Evolutionary conservation across 495 filamentous ascomycete species (phyloP).

Genomic region (Neurospora africana): DNA sequence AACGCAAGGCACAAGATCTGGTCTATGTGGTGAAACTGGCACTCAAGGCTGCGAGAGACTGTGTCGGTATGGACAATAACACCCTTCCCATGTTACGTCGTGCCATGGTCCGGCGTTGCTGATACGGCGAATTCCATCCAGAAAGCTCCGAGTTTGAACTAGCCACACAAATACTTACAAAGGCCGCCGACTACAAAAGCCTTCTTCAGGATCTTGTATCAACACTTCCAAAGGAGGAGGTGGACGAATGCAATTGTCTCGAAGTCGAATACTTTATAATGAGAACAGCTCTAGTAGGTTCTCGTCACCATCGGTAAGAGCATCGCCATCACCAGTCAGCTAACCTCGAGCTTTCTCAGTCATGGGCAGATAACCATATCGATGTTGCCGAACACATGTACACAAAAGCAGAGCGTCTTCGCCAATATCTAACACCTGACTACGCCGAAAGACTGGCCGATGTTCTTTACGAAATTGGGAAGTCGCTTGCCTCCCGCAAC

Average conservation of each 20-base stretch:
- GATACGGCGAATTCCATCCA: slow-evolving; percentile 13
- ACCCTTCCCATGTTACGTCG: background rate
- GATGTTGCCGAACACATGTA: slow-evolving; percentile 75
- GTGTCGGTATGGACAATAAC: slow-evolving; percentile 43
- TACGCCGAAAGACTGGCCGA: slow-evolving; percentile 59
- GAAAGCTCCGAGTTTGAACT: slow-evolving; percentile 45
- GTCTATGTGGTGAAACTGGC: slow-evolving; percentile 54
- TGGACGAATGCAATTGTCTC: slow-evolving; percentile 28
- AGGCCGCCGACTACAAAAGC: slow-evolving; percentile 53
- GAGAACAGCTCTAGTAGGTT: slow-evolving; percentile 55
- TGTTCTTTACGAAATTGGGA: slow-evolving; percentile 62
- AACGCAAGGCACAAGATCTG: slow-evolving; percentile 24
- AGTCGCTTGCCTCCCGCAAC: slow-evolving; percentile 40
- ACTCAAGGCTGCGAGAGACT: slow-evolving; percentile 53
- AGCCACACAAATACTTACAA: slow-evolving; percentile 52
- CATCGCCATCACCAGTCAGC: too few species aligned
- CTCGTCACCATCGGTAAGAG: too few species aligned
- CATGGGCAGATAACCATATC: slow-evolving; percentile 58
- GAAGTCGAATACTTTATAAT: slow-evolving; percentile 60
- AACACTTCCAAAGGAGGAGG: slow-evolving; percentile 20
- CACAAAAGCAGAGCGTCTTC: slow-evolving; percentile 39
- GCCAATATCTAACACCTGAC: slow-evolving; percentile 32
- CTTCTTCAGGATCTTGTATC: slow-evolving; percentile 32
- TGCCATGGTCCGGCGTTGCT: background rate
- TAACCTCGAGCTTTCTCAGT: slow-evolving; percentile 33